phyloP scores from a whole-genome alignment of 306 rosid species.

The Styphnolobium japonicum region DNA sequence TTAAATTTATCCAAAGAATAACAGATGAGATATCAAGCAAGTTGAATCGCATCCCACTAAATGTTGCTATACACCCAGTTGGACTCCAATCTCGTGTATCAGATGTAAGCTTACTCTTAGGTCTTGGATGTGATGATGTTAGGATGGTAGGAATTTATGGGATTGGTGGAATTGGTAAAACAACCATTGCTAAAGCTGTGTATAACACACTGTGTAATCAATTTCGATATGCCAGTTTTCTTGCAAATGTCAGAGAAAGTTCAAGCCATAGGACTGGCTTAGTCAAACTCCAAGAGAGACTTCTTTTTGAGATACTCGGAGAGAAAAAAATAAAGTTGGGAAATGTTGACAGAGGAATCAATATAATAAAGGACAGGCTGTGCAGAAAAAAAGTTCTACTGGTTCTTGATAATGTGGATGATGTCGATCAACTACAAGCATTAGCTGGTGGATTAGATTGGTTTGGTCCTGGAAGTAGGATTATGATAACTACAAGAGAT shows the following conservation, averaged over 20 bases:
- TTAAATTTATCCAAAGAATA: slow-evolving; percentile 32
- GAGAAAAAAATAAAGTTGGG: slow-evolving; percentile 17
- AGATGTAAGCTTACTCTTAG: slow-evolving; percentile 27
- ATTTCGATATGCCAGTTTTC: slow-evolving; percentile 27
- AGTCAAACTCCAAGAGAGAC: slow-evolving; percentile 30
- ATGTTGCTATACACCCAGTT: slow-evolving; percentile 31
- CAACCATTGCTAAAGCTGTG: slow-evolving; percentile 33
- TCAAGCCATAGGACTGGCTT: slow-evolving; percentile 18
- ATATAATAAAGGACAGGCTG: slow-evolving; percentile 23
- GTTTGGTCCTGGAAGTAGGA: slow-evolving; percentile 33
- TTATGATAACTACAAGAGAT: slow-evolving; percentile 26
- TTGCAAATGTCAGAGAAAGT: slow-evolving; percentile 27
- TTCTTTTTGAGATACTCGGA: slow-evolving; percentile 35
- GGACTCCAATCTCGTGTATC: slow-evolving; percentile 33
- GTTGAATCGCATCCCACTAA: slow-evolving; percentile 23
- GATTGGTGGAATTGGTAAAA: slow-evolving; percentile 37
- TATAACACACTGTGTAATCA: slow-evolving; percentile 16
- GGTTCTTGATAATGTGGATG: slow-evolving; percentile 34
- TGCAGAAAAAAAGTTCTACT: slow-evolving; percentile 17
- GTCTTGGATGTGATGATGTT: slow-evolving; percentile 18
- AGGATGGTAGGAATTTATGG: slow-evolving; percentile 34
- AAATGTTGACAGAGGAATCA: slow-evolving; percentile 29
- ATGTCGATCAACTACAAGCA: slow-evolving; percentile 21
- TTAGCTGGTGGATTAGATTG: slow-evolving; percentile 20
- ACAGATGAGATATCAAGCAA: slow-evolving; percentile 29